These are phyloP conservation scores for Scenedesmus sp. DNA, from an alignment of 163 green algal genomes.

Conservation along the genomic window DNA sequence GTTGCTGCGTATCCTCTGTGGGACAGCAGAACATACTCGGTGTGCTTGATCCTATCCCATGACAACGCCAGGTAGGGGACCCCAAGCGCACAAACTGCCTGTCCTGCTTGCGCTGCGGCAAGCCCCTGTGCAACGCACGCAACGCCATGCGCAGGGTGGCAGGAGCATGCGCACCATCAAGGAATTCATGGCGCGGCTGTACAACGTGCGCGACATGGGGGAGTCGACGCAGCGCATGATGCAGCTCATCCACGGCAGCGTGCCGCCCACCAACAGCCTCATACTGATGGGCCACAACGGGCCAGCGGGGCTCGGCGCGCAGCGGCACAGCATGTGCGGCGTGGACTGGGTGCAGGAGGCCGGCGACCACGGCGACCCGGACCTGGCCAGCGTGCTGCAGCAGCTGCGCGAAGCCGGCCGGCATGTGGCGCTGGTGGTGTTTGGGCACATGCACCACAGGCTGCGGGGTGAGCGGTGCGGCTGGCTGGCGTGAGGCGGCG, in stretches of 20 bases:
- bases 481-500: neutral
- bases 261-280: constrained; percentile 44
- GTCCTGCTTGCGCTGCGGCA: too few species aligned
- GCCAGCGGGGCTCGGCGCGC: constrained; percentile 72
- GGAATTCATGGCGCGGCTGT: constrained; percentile 24
- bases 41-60: too few species aligned
- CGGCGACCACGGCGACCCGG: constrained; percentile 80
- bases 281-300: constrained; percentile 84
- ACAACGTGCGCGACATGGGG: constrained; percentile 1
- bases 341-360: constrained; percentile 70
- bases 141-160: constrained; percentile 10
- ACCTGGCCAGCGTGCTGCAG: constrained; percentile 66
- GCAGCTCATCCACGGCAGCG: neutral
- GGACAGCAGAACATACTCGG: too few species aligned
- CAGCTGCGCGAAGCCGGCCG: constrained; percentile 53
- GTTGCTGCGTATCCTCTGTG: too few species aligned
- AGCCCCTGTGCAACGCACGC: neutral
- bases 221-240: constrained; percentile 31
- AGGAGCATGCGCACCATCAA: constrained; percentile 33
- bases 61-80: too few species aligned
- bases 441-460: constrained; percentile 88
- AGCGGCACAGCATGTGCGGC: constrained; percentile 71
- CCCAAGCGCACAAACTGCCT: too few species aligned
- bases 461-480: constrained; percentile 54
- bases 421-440: constrained; percentile 69